Conservation (phyloP, 2,329 filamentous ascomycete genomes). For the Nannizziopsis arthrosporioides region DNA sequence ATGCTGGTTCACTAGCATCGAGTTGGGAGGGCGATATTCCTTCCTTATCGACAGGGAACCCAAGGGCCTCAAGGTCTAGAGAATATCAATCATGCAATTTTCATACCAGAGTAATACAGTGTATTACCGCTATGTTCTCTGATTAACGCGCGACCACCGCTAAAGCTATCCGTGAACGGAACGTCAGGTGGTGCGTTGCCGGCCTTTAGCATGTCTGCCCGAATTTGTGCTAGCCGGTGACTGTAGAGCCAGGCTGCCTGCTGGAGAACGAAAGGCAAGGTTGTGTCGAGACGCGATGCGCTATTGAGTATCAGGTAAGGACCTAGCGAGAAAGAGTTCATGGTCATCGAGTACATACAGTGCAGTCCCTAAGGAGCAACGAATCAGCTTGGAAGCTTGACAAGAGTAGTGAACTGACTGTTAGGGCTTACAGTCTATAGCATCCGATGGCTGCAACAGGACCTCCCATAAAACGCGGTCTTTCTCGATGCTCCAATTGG, state of each 20-base stretch:
- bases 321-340: not conserved
- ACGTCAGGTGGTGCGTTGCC: conserved; percentile 32
- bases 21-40: conserved; percentile 19
- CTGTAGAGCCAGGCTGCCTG: conserved; percentile 93
- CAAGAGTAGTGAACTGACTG: not conserved
- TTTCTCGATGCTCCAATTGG: conserved; percentile 78
- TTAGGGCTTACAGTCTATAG: conserved; percentile 62
- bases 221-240: conserved; percentile 75
- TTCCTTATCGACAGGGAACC: conserved; percentile 28
- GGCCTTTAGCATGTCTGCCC: conserved; percentile 71
- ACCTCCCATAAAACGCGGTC: conserved; percentile 85
- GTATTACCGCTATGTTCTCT: conserved; percentile 25
- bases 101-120: conserved; percentile 3
- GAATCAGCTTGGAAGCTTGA: conserved; percentile 16
- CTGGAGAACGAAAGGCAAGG: conserved; percentile 77
- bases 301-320: conserved; percentile 29
- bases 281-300: conserved; percentile 68
- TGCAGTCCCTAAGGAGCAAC: conserved; percentile 51
- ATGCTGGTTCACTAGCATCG: conserved; percentile 20
- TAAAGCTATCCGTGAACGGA: conserved; percentile 13
- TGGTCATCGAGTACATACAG: conserved; percentile 45
- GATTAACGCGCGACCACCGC: conserved; percentile 26
- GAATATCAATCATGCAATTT: conserved; percentile 3
- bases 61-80: conserved; percentile 32
- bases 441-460: conserved; percentile 67